Conservation (phyloP, 2,329 filamentous ascomycete species). For the Penicillium sp. region DNA sequence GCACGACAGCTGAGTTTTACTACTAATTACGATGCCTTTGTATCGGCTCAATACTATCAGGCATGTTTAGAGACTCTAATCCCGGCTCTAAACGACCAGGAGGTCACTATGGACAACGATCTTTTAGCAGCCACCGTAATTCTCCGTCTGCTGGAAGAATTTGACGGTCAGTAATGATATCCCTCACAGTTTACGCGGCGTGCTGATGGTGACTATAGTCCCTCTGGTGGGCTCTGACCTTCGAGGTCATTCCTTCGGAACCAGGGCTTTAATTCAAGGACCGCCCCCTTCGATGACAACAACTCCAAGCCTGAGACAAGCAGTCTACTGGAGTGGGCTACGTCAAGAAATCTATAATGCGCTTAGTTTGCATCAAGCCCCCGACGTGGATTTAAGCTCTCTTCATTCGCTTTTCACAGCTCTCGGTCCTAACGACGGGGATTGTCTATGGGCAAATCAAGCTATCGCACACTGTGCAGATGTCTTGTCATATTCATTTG, state of each 20-base stretch:
- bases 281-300: slow-evolving; percentile 32
- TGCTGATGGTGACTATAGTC: slow-evolving; percentile 22
- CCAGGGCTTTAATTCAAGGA: slow-evolving; percentile 29
- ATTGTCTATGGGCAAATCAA: slow-evolving; percentile 49
- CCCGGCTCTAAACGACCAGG: slow-evolving; percentile 44
- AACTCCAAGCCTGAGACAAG: slow-evolving; percentile 34
- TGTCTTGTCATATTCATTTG: slow-evolving; percentile 33
- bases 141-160: slow-evolving; percentile 47
- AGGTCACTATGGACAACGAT: slow-evolving; percentile 46
- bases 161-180: slow-evolving; percentile 38
- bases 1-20: slow-evolving; percentile 49
- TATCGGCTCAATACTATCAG: slow-evolving; percentile 49
- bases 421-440: slow-evolving; percentile 44
- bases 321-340: slow-evolving; percentile 33
- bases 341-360: slow-evolving; percentile 42
- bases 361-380: slow-evolving; percentile 33
- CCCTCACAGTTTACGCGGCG: not conserved
- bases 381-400: slow-evolving; percentile 31
- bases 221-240: slow-evolving; percentile 28
- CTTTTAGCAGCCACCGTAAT: slow-evolving; percentile 48
- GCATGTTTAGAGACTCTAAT: slow-evolving; percentile 47
- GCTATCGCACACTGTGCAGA: slow-evolving; percentile 40
- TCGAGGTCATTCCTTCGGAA: slow-evolving; percentile 23
- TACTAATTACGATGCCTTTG: slow-evolving; percentile 44
- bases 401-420: slow-evolving; percentile 33